Evolutionary conservation across 805 yeast species (phyloP).

Genomic region (Starmera quercuum): DNA sequence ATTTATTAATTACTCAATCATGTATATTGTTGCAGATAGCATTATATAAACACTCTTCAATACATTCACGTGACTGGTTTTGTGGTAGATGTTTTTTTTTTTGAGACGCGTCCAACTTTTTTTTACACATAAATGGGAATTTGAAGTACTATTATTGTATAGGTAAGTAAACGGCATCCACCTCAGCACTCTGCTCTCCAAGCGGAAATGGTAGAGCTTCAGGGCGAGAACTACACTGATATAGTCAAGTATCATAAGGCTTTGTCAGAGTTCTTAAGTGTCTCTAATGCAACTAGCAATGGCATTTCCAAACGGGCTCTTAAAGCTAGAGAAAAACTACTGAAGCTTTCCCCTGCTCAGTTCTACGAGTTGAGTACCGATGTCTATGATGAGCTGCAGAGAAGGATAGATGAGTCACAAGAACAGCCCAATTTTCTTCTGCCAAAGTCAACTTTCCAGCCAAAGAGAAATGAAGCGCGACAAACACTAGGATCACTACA

Average conservation of each 20-base stretch:
- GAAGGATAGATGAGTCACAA: constrained; percentile 60
- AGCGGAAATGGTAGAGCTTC: constrained; percentile 6
- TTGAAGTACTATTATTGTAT: no score
- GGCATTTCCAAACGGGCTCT: constrained; percentile 47
- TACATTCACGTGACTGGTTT: no score
- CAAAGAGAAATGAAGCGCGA: constrained; percentile 92
- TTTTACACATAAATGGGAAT: no score
- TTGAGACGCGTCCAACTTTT: no score
- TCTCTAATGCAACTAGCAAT: constrained; percentile 14
- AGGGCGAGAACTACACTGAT: constrained; percentile 8
- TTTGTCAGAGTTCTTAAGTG: constrained; percentile 17
- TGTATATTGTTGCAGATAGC: no score
- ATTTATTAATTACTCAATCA: no score
- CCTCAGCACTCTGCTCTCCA: not conserved
- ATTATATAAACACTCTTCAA: no score
- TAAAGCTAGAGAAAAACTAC: constrained; percentile 78
- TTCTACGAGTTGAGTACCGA: constrained; percentile 89
- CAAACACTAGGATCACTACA: constrained; percentile 84
- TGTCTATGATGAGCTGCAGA: constrained; percentile 83
- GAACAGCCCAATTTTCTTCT: constrained; percentile 56
- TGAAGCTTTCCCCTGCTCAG: constrained; percentile 74
- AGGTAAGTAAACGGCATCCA: no score
- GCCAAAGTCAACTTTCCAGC: constrained; percentile 73
- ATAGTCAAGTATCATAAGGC: constrained; percentile 14
- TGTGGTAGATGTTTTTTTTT: no score